Percentiles rank a stretch among this genome's conserved stretches.
These are phyloP conservation scores for Microcyclosporella mali DNA, from an alignment of 2,329 filamentous ascomycete genomes.

Conservation along the genomic window DNA sequence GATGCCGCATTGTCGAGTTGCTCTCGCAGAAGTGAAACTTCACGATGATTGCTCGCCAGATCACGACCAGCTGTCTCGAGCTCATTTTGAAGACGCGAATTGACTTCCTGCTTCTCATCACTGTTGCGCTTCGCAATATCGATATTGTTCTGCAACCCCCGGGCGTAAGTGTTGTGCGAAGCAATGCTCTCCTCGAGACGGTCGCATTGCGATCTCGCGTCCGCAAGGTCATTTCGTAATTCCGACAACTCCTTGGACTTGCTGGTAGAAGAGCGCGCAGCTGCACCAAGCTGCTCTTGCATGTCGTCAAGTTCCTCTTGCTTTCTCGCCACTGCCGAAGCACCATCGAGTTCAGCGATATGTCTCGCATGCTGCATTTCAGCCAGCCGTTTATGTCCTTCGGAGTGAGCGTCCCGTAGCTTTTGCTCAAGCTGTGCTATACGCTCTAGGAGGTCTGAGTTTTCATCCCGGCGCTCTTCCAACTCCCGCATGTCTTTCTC, in stretches of 20 bases:
- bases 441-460: conserved; percentile 38
- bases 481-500: conserved; percentile 34
- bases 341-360: conserved; percentile 40
- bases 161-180: neutral
- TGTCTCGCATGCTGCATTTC: conserved; percentile 38
- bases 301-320: conserved; percentile 42
- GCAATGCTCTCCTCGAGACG: conserved; percentile 5
- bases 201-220: conserved; percentile 9
- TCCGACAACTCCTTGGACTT: conserved; percentile 1
- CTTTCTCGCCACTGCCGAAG: conserved; percentile 39
- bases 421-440: conserved; percentile 34
- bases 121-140: neutral
- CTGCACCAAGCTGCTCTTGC: conserved; percentile 31
- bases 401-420: conserved; percentile 21
- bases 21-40: conserved; percentile 8
- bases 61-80: conserved; percentile 7
- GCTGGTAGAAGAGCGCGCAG: conserved; percentile 2
- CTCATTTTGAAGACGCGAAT: conserved; percentile 12
- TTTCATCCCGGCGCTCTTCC: conserved; percentile 35
- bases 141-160: conserved; percentile 5
- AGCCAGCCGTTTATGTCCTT: conserved; percentile 32
- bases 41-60: conserved; percentile 8
- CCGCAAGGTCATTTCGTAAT: conserved; percentile 8
- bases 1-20: conserved; percentile 13
- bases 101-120: conserved; percentile 4